phyloP scores from a whole-genome alignment of 176 grass and related monocot genomes.

The Aegilops sharonensis region DNA sequence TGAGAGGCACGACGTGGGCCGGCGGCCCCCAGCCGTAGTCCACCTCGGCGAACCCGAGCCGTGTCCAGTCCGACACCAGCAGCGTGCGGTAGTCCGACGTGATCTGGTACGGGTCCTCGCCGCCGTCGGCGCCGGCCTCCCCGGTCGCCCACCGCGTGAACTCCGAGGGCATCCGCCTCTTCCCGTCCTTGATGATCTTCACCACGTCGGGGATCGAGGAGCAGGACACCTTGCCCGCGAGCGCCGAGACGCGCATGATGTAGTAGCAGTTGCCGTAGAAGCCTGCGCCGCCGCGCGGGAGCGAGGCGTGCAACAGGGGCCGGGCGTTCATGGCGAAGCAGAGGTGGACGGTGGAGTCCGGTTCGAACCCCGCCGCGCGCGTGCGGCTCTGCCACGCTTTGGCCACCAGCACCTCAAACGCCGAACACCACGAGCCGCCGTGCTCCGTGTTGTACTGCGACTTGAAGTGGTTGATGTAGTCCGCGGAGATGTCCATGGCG shows the following conservation, averaged over 20 bases:
- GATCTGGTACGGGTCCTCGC: conserved; percentile 74
- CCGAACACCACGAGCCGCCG: conserved; percentile 45
- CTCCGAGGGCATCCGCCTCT: conserved; percentile 59
- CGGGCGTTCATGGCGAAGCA: conserved; percentile 84
- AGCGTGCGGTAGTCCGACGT: conserved; percentile 73
- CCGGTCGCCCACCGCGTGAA: conserved; percentile 58
- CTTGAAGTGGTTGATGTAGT: conserved; percentile 73
- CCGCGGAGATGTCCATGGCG: conserved; percentile 63
- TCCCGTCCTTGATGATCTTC: conserved; percentile 71
- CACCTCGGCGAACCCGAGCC: conserved; percentile 67
- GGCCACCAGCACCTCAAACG: conserved; percentile 81
- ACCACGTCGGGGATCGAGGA: conserved; percentile 55
- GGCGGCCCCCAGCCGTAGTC: conserved; percentile 88
- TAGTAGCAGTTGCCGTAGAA: conserved; percentile 94
- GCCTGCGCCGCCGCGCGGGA: conserved; percentile 42
- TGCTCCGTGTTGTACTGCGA: conserved; percentile 37
- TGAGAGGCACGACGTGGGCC: conserved; percentile 76
- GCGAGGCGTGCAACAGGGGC: conserved; percentile 38
- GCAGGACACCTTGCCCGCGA: conserved; percentile 35
- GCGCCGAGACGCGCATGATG: conserved; percentile 70
- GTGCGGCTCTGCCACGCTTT: conserved; percentile 80
- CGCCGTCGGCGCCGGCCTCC: not conserved
- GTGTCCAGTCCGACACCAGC: conserved; percentile 83
- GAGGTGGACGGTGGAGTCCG: conserved; percentile 53
- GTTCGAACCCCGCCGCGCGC: conserved; percentile 45